A percentile compares a stretch with the other conserved stretches of the same genome.
Evolutionary conservation across 257 asterid species (phyloP).

Genomic region (Solanum peruvianum): DNA sequence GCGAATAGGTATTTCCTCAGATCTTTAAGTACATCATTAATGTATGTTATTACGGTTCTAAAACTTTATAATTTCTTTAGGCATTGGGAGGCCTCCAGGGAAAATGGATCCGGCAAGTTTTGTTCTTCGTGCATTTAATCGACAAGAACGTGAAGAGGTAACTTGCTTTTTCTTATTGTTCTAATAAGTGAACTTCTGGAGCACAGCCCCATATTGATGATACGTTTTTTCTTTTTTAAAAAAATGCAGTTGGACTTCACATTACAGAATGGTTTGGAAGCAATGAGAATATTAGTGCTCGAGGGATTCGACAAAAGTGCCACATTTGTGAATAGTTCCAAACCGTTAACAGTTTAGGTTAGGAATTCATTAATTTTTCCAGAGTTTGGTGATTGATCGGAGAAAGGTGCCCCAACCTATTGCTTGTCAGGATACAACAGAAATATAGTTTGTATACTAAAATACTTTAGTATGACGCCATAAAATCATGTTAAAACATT

Average conservation of each 20-base stretch:
- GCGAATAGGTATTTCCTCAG: slow-evolving; percentile 47
- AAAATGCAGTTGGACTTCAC: slow-evolving; percentile 66
- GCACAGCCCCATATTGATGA: not conserved
- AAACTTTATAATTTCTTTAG: slow-evolving; percentile 10
- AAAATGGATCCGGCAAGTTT: slow-evolving; percentile 68
- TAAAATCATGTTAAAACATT: not conserved
- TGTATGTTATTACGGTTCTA: not conserved
- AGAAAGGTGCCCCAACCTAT: not conserved
- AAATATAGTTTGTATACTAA: not conserved
- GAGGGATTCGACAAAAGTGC: slow-evolving; percentile 69
- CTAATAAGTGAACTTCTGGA: not conserved
- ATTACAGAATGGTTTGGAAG: slow-evolving; percentile 64
- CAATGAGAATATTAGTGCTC: slow-evolving; percentile 61
- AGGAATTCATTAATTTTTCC: not conserved
- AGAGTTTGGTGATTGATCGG: not conserved
- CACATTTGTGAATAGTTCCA: slow-evolving; percentile 66
- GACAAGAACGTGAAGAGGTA: slow-evolving; percentile 81
- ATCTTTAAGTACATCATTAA: not conserved
- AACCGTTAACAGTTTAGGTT: slow-evolving; percentile 18
- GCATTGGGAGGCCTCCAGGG: slow-evolving; percentile 95
- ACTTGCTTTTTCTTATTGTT: not conserved
- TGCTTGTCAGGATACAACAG: not conserved
- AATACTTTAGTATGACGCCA: not conserved
- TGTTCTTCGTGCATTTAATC: slow-evolving; percentile 77
- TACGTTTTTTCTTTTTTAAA: not conserved